Percentiles rank a stretch among this genome's conserved stretches.
Conservation (phyloP, 108 stramenopile species). For the Schizochytrium sp. region DNA sequence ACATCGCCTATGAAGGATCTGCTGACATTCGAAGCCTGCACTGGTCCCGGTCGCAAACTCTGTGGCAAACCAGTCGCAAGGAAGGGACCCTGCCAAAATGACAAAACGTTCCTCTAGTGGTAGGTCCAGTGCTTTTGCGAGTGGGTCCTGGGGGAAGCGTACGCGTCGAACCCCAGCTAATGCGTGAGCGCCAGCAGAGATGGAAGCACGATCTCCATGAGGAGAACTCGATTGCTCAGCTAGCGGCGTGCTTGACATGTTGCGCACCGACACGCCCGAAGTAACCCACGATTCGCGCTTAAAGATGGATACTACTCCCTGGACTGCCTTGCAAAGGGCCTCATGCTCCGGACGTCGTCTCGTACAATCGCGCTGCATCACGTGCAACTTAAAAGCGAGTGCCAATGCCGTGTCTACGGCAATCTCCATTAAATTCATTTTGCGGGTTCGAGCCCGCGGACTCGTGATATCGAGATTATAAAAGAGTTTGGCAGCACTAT, state of each 20-base stretch:
- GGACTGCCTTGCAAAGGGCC: neutral
- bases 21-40: neutral
- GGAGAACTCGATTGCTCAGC: too few relatives aligned
- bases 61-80: neutral
- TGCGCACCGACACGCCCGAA: too few relatives aligned
- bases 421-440: neutral
- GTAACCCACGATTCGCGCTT: neutral
- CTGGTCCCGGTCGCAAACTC: neutral
- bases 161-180: neutral
- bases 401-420: neutral
- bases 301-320: neutral
- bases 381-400: neutral
- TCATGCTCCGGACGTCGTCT: neutral
- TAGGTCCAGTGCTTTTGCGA: neutral
- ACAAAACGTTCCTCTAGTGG: neutral
- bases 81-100: neutral
- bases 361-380: neutral
- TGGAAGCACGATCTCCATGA: too few relatives aligned
- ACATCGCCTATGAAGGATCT: neutral
- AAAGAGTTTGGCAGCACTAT: neutral
- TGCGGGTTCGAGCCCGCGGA: neutral
- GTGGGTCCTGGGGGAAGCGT: neutral
- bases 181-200: neutral
- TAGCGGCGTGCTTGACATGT: too few relatives aligned
- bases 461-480: neutral